Base-by-base conservation (phyloP, 208 protist species). In the Leishmania tropica region DNA sequence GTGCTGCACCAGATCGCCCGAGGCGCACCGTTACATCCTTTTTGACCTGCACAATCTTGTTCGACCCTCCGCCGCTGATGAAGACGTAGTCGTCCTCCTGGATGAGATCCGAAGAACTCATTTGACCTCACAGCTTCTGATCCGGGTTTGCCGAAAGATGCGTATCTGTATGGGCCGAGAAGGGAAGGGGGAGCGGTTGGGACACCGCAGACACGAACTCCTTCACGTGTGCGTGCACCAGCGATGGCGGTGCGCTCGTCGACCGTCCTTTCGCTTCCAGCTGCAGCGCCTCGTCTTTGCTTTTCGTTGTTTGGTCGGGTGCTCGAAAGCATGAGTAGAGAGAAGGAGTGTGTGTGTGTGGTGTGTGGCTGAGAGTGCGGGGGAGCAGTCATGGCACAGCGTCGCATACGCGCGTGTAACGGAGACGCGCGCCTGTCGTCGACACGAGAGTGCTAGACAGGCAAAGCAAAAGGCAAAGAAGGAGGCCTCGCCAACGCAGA, bases 61-160 rank as follows among this genome's bases (percentile, higher is more conserved):
- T 92, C 11, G 85, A 79, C 19, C 92, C 95, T 35, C 95, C 92
- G 37, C 95, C 95, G 75, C 68, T 95, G 78, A 98, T 88, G 58
- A 94, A 92, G 76, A 98, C 95, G 81, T 91, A 92, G 82, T 98
- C 94, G 56, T 91, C 94, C 75, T 95, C 82, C 42, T 87, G 60
- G 64, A 97, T 96, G 42, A 83, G 75, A 56, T 87, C 77, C 8
- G 83, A 76, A 42, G 72, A 65, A 56, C 74, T 83, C 82, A 88
- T 90, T 42, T 56, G 53, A 31, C 53, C 5, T 62, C 17, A 31
- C 11, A 54, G 19, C 28, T 17, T 45, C 42, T 54, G 70, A 74
- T 74, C 31, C 21, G 13, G 21, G 53, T 62, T 1, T 28, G 47
- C 73, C 15, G 2, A 42, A 42, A 17, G 13, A 76, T n/a, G 19